Conservation (phyloP, 805 yeast genomes). For the Schizosaccharomyces osmophilus region DNA sequence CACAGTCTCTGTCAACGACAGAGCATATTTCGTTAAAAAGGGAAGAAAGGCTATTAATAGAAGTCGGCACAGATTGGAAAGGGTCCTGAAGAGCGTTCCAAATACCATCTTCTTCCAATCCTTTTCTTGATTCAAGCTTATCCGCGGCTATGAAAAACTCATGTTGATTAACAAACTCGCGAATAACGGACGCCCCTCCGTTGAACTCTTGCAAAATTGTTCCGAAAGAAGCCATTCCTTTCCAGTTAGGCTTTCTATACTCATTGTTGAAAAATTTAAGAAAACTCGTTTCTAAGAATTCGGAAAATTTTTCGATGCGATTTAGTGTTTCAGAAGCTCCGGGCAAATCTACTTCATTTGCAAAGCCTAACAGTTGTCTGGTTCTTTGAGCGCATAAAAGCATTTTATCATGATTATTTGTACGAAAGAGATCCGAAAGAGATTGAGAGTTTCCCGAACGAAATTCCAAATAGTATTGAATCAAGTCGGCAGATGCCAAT, state of each 20-base stretch:
- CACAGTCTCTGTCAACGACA: slow-evolving; percentile 46
- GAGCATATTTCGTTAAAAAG: slow-evolving; percentile 32
- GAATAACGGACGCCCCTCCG: slow-evolving; percentile 62
- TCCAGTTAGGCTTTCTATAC: slow-evolving; percentile 41
- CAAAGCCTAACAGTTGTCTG: background rate
- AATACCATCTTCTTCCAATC: slow-evolving; percentile 13
- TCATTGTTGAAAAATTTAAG: slow-evolving; percentile 48
- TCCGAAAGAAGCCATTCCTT: slow-evolving; percentile 38
- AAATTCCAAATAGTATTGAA: background rate
- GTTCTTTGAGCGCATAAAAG: background rate
- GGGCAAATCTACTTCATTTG: slow-evolving; percentile 4
- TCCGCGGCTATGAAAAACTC: slow-evolving; percentile 36
- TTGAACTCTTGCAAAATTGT: slow-evolving; percentile 54
- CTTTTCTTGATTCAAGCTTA: slow-evolving; percentile 15
- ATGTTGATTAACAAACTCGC: slow-evolving; percentile 58
- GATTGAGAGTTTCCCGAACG: background rate
- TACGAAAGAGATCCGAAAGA: background rate
- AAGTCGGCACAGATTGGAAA: slow-evolving; percentile 24
- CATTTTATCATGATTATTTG: background rate
- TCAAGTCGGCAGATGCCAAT: background rate
- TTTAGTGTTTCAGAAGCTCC: slow-evolving; percentile 13
- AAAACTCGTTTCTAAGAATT: slow-evolving; percentile 46
- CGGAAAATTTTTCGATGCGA: slow-evolving; percentile 46
- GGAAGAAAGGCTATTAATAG: slow-evolving; percentile 23
- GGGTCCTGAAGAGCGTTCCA: slow-evolving; percentile 47